Conservation (phyloP, 306 rosid genomes). For the Begonia masoniana region DNA sequence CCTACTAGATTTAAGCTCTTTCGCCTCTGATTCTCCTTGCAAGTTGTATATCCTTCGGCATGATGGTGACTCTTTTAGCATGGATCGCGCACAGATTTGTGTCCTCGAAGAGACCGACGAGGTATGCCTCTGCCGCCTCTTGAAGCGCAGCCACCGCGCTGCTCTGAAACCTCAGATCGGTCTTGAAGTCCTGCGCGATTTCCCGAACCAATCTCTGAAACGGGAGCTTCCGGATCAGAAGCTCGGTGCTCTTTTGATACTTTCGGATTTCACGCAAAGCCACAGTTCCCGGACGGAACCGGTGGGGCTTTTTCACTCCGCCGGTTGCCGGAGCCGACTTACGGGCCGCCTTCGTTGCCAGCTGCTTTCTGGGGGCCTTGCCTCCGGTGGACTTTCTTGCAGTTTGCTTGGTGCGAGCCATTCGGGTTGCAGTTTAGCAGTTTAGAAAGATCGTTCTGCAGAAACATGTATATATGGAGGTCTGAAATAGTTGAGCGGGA, state of each 20-base stretch:
- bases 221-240: neutral
- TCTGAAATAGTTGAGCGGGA: neutral
- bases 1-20: neutral
- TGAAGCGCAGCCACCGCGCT: neutral
- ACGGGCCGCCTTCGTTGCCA: slow-evolving; percentile 4
- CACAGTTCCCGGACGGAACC: neutral
- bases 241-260: neutral
- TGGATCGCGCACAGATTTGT: neutral
- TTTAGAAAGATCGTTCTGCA: neutral
- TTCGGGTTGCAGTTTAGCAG: neutral
- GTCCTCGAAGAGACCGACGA: neutral
- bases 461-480: neutral
- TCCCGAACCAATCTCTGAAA: neutral
- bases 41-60: neutral
- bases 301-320: neutral
- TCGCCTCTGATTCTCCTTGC: neutral
- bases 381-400: neutral
- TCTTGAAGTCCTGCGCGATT: neutral
- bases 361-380: slow-evolving; percentile 5
- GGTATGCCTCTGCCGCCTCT: neutral
- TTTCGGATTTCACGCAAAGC: neutral
- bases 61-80: neutral
- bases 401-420: slow-evolving; percentile 5
- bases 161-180: neutral
- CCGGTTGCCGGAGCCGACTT: slow-evolving; percentile 5